Conservation (phyloP, 192 early-diverging fungal genomes). For the Thamnidium elegans region DNA sequence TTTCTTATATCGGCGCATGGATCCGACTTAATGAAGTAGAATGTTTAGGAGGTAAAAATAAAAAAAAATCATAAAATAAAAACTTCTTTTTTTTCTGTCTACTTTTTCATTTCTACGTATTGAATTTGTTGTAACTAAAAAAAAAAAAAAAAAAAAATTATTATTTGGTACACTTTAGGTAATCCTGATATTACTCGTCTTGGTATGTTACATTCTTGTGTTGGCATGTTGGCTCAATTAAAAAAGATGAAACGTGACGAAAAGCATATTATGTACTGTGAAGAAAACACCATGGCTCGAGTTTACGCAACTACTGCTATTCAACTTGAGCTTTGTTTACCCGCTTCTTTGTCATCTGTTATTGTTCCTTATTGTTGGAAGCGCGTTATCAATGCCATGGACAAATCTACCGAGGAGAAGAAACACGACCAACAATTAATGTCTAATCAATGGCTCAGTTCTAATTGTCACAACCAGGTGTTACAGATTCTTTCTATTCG, state of each 20-base stretch:
- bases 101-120: too few species aligned
- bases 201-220: conserved; percentile 19
- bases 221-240: conserved; percentile 15
- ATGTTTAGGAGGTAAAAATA: conserved; percentile 14
- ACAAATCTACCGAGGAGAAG: neutral
- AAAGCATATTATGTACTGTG: conserved; percentile 3
- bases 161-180: neutral
- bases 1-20: conserved; percentile 13
- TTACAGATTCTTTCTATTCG: conserved; percentile 9
- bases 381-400: neutral
- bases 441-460: conserved; percentile 1
- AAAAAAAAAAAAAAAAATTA: too few species aligned
- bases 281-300: conserved; percentile 6
- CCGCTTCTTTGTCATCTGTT: neutral
- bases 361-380: conserved; percentile 1
- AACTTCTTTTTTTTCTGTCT: too few species aligned
- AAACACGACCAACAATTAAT: neutral
- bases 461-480: conserved; percentile 2
- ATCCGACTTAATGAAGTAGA: conserved; percentile 12
- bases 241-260: conserved; percentile 6
- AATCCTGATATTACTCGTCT: conserved; percentile 13
- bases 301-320: conserved; percentile 13
- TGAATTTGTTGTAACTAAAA: too few species aligned
- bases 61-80: too few species aligned
- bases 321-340: conserved; percentile 19